These are phyloP conservation scores for Pyrenula aspistea DNA, from an alignment of 495 filamentous ascomycete genomes.

Conservation along the genomic window DNA sequence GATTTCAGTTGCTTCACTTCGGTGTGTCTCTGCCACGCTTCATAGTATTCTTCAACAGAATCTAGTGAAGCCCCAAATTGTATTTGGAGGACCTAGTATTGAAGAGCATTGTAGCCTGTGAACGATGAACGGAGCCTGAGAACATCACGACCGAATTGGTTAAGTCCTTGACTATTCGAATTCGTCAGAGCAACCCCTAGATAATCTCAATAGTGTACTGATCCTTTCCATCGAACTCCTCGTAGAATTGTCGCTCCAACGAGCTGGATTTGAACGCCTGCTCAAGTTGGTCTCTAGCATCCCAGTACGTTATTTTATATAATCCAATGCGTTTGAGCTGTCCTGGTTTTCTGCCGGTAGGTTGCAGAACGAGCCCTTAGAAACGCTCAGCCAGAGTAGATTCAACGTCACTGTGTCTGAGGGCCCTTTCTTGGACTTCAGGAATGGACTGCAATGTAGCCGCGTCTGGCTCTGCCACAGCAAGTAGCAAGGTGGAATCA, in stretches of 20 bases:
- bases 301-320: not conserved
- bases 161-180: too few relatives aligned
- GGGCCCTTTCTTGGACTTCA: too few relatives aligned
- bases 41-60: too few relatives aligned
- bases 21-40: too few relatives aligned
- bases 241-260: not conserved
- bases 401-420: not conserved
- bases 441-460: too few relatives aligned
- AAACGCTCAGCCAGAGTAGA: not conserved
- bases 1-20: too few relatives aligned
- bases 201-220: not conserved
- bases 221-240: not conserved
- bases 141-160: too few relatives aligned
- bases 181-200: too few relatives aligned
- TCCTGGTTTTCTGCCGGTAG: not conserved
- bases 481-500: not conserved
- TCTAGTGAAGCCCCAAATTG: too few relatives aligned
- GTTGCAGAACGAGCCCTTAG: not conserved
- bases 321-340: not conserved
- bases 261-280: not conserved
- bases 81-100: too few relatives aligned
- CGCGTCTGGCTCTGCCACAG: not conserved
- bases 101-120: too few relatives aligned
- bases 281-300: not conserved
- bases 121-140: too few relatives aligned